phyloP scores from a whole-genome alignment of 1,139 yeast species.

The Magnusiomyces paraingens region DNA sequence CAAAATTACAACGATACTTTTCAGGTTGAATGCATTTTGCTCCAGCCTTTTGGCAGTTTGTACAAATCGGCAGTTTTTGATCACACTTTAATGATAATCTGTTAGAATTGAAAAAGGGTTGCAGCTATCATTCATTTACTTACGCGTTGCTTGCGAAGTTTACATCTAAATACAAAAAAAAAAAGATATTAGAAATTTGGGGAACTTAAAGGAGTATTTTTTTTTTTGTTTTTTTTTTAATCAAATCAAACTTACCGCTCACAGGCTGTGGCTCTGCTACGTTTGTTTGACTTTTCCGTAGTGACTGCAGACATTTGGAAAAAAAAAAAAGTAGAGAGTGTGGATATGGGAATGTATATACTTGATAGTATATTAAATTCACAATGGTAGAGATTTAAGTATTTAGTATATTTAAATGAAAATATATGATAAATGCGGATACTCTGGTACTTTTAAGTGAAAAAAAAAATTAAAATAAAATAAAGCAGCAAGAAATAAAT shows the following conservation, averaged over 20 bases:
- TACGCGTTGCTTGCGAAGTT: slow-evolving; percentile 3
- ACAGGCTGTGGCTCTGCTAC: slow-evolving; percentile 1
- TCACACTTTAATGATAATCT: background rate
- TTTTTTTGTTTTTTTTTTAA: too few relatives aligned
- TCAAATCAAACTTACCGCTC: background rate
- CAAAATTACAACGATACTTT: slow-evolving; percentile 5
- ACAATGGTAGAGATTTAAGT: too few relatives aligned
- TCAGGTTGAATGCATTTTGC: slow-evolving; percentile 9
- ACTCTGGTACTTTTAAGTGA: too few relatives aligned
- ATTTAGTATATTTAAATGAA: too few relatives aligned
- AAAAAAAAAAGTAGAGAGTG: too few relatives aligned
- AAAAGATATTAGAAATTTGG: background rate
- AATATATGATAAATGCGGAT: too few relatives aligned
- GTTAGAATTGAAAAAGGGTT: background rate
- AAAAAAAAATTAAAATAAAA: too few relatives aligned
- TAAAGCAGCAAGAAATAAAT: too few relatives aligned
- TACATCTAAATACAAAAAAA: background rate
- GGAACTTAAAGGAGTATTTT: background rate
- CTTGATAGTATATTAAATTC: too few relatives aligned
- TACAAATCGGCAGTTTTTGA: slow-evolving; percentile 7
- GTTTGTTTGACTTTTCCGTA: background rate
- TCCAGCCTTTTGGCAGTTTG: slow-evolving; percentile 3
- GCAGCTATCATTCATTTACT: background rate
- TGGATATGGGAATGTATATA: too few relatives aligned
- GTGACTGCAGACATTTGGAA: too few relatives aligned